Conservation (phyloP, 352 stramenopile genomes). For the Phytophthora podocarpi region DNA sequence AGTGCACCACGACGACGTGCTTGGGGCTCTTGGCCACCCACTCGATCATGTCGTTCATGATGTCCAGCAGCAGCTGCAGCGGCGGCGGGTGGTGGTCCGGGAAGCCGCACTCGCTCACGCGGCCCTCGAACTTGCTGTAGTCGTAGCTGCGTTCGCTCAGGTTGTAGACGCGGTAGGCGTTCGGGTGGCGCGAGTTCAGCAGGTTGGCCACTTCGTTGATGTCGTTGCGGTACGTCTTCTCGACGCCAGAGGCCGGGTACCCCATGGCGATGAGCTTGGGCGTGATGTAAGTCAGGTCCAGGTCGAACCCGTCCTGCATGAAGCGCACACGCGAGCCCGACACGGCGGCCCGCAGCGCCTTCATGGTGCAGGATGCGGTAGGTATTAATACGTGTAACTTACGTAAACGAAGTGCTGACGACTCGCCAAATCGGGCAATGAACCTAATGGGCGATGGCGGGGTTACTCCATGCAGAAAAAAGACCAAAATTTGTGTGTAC, state of each 20-base stretch:
- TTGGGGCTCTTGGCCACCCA: slow-evolving; percentile 67
- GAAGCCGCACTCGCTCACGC: slow-evolving; percentile 80
- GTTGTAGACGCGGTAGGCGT: slow-evolving; percentile 82
- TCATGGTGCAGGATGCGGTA: no score
- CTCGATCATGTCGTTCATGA: slow-evolving; percentile 86
- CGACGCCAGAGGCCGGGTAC: slow-evolving; percentile 78
- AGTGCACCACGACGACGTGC: slow-evolving; percentile 85
- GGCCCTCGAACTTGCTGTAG: slow-evolving; percentile 72
- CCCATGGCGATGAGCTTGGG: slow-evolving; percentile 81
- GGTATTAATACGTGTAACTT: no score
- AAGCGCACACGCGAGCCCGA: slow-evolving; percentile 85
- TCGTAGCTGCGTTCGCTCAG: slow-evolving; percentile 84
- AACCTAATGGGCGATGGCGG: slow-evolving; percentile 11
- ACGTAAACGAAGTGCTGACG: neutral
- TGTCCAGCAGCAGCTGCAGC: slow-evolving; percentile 78
- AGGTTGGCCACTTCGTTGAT: slow-evolving; percentile 77
- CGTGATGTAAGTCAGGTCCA: slow-evolving; percentile 90
- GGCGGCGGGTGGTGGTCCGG: slow-evolving; percentile 83
- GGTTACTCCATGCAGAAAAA: neutral
- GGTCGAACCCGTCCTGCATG: slow-evolving; percentile 82
- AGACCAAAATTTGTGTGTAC: slow-evolving; percentile 5
- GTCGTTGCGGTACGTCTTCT: slow-evolving; percentile 89
- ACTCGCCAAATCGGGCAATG: slow-evolving; percentile 13
- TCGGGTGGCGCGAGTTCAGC: slow-evolving; percentile 69
- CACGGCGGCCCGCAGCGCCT: slow-evolving; percentile 75